Evolutionary conservation across 2,329 filamentous ascomycete genomes (phyloP), one percentile per base, ranked within the genome.

Genomic region (Lecanicillium sp.): DNA sequence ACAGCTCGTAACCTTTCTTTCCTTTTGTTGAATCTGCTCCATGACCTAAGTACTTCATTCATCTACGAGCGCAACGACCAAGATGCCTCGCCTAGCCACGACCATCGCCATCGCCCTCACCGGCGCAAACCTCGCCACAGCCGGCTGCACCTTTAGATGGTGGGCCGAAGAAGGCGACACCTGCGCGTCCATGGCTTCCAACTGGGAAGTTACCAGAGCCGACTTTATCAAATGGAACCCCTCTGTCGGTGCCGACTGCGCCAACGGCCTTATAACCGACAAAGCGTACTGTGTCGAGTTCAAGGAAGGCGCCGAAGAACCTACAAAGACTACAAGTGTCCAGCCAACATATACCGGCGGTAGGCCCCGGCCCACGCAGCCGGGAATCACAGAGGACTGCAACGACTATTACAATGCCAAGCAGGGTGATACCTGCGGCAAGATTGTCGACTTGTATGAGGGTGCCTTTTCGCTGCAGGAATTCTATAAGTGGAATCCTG

Each of bases 401-500:
- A 29, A 33, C 17, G 36, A 34, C 25, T 46, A 27, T 35, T 42
- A 44, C 37, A 42, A 37, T 31, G 40, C 42, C 7, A 17, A 35
- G 36, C 36, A 31, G 9, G 40, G 40, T 20, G 43, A 45, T 19
- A 40, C 37, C 19, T 45, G 43, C 40, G 37, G 40, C 31, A 37
- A 9, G 19, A 36, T 45, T n/a, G 35, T 41, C 31, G 34, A 35
- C 27, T 32, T 37, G 29, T 35, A 33, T 19, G 33, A 18, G 9
- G 29, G 46, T 69, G 56, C 34, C 64, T 61, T 44, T 13, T 33
- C 39, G 18, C 27, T 41, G 20, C n/a, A 25, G 14, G 22, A 39
- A 18, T 35, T 44, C 16, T 31, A 37, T 70, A 20, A 38, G 13
- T 43, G 41, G 41, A 43, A 43, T 33, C 41, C 41, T 5, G 25